These are phyloP conservation scores for Fusarium sp. DNA, from an alignment of 2,329 filamentous ascomycete species.

Conservation along the genomic window DNA sequence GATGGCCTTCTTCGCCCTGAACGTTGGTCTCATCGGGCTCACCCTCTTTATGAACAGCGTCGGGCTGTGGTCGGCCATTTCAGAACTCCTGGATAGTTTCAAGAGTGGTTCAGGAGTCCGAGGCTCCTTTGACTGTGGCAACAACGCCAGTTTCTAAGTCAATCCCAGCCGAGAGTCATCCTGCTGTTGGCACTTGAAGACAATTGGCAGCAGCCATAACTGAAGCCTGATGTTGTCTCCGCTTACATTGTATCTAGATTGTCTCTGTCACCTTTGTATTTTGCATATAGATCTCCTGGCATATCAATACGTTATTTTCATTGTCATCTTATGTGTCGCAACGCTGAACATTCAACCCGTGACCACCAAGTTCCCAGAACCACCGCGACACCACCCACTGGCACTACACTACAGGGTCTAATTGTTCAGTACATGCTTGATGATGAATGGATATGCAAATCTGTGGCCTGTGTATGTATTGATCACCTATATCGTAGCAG, in stretches of 20 bases:
- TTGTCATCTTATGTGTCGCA: neutral
- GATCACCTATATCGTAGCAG: neutral
- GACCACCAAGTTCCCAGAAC: neutral
- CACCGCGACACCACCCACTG: neutral
- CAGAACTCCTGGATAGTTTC: constrained; percentile 4
- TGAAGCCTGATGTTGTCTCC: neutral
- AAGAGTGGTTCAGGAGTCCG: neutral
- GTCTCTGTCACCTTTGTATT: neutral
- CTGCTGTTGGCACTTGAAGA: neutral
- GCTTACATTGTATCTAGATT: neutral
- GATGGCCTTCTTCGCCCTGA: constrained; percentile 28
- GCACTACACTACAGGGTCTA: neutral
- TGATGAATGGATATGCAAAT: neutral
- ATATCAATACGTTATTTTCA: neutral
- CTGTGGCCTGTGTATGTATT: neutral
- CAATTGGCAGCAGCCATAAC: neutral
- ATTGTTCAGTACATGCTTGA: neutral
- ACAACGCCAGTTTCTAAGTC: neutral
- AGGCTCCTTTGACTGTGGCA: constrained; percentile 1
- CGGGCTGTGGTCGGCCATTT: constrained; percentile 23
- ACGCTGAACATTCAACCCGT: neutral
- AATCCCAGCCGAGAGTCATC: neutral
- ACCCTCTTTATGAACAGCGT: constrained; percentile 28
- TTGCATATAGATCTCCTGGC: neutral
- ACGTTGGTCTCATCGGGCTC: constrained; percentile 13